Evolutionary conservation across 2,329 filamentous ascomycete genomes (phyloP).

Genomic region (Aspergillus brasiliensis): DNA sequence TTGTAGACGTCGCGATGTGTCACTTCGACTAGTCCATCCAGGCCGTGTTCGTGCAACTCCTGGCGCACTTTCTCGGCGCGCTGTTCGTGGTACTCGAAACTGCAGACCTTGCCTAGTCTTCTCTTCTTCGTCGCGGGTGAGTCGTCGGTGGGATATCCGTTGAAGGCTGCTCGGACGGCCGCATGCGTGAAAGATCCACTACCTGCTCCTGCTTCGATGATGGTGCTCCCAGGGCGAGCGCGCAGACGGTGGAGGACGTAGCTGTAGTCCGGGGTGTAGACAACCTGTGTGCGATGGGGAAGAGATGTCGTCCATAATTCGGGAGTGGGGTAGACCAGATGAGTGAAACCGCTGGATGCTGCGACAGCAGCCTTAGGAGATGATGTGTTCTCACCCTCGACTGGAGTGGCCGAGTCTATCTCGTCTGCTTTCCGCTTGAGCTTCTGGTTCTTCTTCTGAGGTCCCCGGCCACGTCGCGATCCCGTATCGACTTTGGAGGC

Average conservation of each 20-base stretch:
- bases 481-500: conserved; percentile 90
- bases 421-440: conserved; percentile 52
- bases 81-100: conserved; percentile 53
- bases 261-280: conserved; percentile 57
- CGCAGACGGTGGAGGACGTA: conserved; percentile 54
- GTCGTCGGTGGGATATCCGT: conserved; percentile 41
- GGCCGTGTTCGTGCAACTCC: conserved; percentile 48
- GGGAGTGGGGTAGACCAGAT: conserved; percentile 52
- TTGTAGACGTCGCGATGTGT: conserved; percentile 54
- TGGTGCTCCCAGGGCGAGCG: conserved; percentile 47
- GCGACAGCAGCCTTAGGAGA: conserved; percentile 34
- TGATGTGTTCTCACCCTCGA: conserved; percentile 18
- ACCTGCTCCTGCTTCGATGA: conserved; percentile 56
- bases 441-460: conserved; percentile 65
- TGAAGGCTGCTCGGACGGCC: conserved; percentile 52
- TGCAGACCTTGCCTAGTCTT: conserved; percentile 49
- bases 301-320: conserved; percentile 55
- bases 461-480: conserved; percentile 77
- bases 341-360: conserved; percentile 51
- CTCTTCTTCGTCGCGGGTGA: conserved; percentile 24
- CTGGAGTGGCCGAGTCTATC: conserved; percentile 36
- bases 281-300: conserved; percentile 55
- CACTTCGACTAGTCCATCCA: conserved; percentile 47
- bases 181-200: conserved; percentile 57
- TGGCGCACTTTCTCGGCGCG: conserved; percentile 44